These are phyloP conservation scores for Mariannaea elegans DNA, from an alignment of 2,329 filamentous ascomycete genomes.

Conservation along the genomic window DNA sequence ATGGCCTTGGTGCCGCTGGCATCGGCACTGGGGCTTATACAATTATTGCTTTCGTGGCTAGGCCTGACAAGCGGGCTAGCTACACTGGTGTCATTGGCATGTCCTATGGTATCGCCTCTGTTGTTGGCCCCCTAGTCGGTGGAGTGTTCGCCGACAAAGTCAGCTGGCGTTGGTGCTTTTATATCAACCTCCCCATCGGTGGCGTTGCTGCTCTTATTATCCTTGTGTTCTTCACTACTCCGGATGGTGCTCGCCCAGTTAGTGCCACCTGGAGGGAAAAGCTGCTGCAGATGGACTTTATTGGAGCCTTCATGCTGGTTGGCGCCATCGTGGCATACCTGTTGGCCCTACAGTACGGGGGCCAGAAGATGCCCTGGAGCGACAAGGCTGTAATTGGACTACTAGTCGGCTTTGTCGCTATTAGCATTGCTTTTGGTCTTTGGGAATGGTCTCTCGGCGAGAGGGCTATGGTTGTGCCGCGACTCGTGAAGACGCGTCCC, in stretches of 20 bases:
- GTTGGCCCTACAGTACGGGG: constrained; percentile 59
- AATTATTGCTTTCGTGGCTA: constrained; percentile 56
- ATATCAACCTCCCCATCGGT: constrained; percentile 51
- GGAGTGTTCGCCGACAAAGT: constrained; percentile 49
- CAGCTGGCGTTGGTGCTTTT: constrained; percentile 52
- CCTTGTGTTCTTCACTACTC: constrained; percentile 54
- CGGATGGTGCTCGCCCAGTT: constrained; percentile 48
- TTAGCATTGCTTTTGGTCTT: constrained; percentile 45
- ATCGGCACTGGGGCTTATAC: constrained; percentile 59
- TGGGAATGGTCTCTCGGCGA: constrained; percentile 55
- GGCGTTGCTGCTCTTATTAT: constrained; percentile 47
- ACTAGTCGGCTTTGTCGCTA: constrained; percentile 50
- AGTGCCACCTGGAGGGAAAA: constrained; percentile 52
- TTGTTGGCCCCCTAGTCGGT: constrained; percentile 48
- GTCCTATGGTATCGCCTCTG: constrained; percentile 47
- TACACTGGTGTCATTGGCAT: constrained; percentile 51
- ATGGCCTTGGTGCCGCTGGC: constrained; percentile 58
- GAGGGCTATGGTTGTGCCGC: constrained; percentile 52
- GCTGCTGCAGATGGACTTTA: constrained; percentile 58
- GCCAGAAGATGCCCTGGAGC: constrained; percentile 54
- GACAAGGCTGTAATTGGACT: constrained; percentile 52
- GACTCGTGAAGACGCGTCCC: constrained; percentile 51
- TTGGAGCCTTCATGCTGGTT: constrained; percentile 56
- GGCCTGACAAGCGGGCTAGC: constrained; percentile 46
- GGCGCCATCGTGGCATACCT: constrained; percentile 53